phyloP scores from a whole-genome alignment of 140 eudicot genomes.

The Bidens hawaiensis region DNA sequence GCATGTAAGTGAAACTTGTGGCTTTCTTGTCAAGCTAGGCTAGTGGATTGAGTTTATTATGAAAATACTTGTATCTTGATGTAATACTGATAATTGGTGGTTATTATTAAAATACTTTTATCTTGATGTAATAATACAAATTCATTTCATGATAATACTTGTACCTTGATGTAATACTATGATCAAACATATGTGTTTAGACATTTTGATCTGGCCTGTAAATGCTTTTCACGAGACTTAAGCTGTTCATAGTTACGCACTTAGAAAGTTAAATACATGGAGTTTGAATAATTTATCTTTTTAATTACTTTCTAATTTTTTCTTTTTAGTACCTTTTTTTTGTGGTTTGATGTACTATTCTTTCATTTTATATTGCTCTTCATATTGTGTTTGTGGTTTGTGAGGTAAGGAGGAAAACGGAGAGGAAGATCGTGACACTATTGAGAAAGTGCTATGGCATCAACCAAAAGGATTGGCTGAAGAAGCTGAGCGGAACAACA shows the following conservation, averaged over 20 bases:
- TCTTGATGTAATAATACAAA: neutral
- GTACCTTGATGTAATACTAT: neutral
- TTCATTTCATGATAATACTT: neutral
- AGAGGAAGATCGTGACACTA: conserved; percentile 84
- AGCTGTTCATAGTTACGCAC: neutral
- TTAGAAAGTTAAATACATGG: neutral
- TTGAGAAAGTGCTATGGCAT: conserved; percentile 98
- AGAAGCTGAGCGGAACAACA: conserved; percentile 65
- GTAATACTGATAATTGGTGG: neutral
- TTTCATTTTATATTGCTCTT: neutral
- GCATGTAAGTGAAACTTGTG: neutral
- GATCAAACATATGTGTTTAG: neutral
- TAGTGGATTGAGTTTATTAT: neutral
- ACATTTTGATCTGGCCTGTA: neutral
- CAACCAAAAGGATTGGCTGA: conserved; percentile 94
- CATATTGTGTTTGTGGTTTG: conserved; percentile 11
- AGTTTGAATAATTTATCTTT: neutral
- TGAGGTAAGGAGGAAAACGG: conserved; percentile 68
- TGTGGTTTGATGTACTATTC: conserved; percentile 5
- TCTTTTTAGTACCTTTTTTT: neutral
- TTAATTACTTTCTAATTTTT: neutral
- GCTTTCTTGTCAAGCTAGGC: neutral
- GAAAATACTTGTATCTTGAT: neutral
- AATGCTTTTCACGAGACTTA: neutral
- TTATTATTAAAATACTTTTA: neutral